Evolutionary conservation across 345 rosid species (phyloP).

Genomic region (Murraya koenigii): DNA sequence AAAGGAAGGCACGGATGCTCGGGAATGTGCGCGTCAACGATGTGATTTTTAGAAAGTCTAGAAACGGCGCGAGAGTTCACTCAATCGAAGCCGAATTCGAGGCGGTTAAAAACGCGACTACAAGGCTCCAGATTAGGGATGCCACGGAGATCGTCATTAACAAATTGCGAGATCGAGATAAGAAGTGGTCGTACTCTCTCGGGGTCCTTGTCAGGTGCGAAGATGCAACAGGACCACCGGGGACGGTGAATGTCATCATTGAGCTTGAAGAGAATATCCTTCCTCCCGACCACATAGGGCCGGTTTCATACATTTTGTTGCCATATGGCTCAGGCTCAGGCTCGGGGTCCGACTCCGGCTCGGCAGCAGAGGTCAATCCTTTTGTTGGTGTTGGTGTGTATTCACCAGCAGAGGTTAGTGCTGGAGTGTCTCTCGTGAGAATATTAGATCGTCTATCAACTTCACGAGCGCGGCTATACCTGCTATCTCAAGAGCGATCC

Average conservation of each 20-base stretch:
- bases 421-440: slow-evolving; percentile 69
- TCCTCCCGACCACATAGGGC: slow-evolving; percentile 62
- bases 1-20: too few relatives aligned
- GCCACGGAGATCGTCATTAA: slow-evolving; percentile 57
- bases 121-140: slow-evolving; percentile 69
- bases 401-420: slow-evolving; percentile 64
- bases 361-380: too few relatives aligned
- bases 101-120: slow-evolving; percentile 48
- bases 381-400: too few relatives aligned
- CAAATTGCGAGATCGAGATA: slow-evolving; percentile 65
- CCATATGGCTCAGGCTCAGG: slow-evolving; percentile 60
- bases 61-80: slow-evolving; percentile 59
- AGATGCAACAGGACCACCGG: slow-evolving; percentile 85
- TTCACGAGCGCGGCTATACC: slow-evolving; percentile 65
- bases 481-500: slow-evolving; percentile 76
- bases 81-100: slow-evolving; percentile 67
- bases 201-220: too few relatives aligned
- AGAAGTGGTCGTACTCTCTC: slow-evolving; percentile 63
- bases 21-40: slow-evolving; percentile 66
- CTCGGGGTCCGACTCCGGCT: background rate
- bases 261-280: slow-evolving; percentile 60
- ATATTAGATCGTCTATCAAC: slow-evolving; percentile 46
- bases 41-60: slow-evolving; percentile 66
- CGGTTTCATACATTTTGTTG: slow-evolving; percentile 69
- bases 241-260: slow-evolving; percentile 69